A percentile compares a stretch with the other conserved stretches of the same genome.
phyloP scores from a whole-genome alignment of 139 green algal genomes.

The Marvania coccoides region DNA sequence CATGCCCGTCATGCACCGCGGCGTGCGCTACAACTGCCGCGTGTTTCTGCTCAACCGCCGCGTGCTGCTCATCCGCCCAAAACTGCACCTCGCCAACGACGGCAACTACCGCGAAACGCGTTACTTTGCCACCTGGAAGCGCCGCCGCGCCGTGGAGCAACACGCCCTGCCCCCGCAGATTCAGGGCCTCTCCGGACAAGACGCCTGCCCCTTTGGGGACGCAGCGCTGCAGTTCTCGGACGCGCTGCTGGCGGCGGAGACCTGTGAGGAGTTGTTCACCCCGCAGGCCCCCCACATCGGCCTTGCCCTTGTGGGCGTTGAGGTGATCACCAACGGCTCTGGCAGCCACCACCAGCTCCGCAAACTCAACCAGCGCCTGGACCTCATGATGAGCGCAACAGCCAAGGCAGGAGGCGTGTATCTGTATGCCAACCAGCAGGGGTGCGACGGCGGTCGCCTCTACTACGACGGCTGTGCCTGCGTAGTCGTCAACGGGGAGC shows the following conservation, averaged over 20 bases:
- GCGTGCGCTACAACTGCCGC: constrained; percentile 91
- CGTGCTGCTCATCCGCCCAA: constrained; percentile 89
- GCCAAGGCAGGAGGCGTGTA: constrained; percentile 90
- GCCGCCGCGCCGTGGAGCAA: constrained; percentile 50
- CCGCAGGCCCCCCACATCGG: constrained; percentile 63
- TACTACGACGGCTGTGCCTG: constrained; percentile 91
- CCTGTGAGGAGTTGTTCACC: constrained; percentile 98
- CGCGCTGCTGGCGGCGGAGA: constrained; percentile 68
- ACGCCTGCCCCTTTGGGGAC: constrained; percentile 75
- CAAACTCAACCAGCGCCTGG: constrained; percentile 54
- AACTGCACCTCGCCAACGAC: constrained; percentile 90
- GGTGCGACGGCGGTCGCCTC: constrained; percentile 91
- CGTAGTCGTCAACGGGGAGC: constrained; percentile 81
- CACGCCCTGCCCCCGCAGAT: constrained; percentile 60
- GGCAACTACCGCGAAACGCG: constrained; percentile 92
- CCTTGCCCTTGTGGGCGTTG: constrained; percentile 73
- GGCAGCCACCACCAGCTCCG: constrained; percentile 88
- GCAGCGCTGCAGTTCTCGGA: constrained; percentile 63
- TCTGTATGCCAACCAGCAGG: constrained; percentile 95
- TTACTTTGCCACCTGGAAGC: constrained; percentile 87
- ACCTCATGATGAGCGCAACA: constrained; percentile 79
- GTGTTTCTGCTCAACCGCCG: constrained; percentile 69
- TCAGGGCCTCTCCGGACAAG: constrained; percentile 48
- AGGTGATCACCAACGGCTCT: constrained; percentile 92
- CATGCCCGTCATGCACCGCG: constrained; percentile 84